A percentile compares a stretch with the other conserved stretches of the same genome.
These are phyloP conservation scores for Scutellaria minor DNA, from an alignment of 257 asterid species.

Conservation along the genomic window DNA sequence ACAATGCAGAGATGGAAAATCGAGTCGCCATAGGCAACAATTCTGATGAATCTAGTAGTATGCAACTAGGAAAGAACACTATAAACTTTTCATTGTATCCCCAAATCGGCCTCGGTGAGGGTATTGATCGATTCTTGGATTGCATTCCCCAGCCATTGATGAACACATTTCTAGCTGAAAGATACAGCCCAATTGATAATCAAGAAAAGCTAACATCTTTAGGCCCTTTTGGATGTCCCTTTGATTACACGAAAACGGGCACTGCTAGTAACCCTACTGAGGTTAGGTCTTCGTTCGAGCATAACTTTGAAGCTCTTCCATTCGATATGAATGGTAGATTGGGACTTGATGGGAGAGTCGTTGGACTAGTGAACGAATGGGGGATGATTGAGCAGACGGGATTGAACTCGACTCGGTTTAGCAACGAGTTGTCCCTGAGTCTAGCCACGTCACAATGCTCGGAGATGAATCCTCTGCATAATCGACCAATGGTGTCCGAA, in stretches of 20 bases:
- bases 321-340: conserved; percentile 36
- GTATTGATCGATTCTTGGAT: conserved; percentile 24
- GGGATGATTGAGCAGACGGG: conserved; percentile 39
- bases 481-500: conserved; percentile 41
- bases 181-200: conserved; percentile 12
- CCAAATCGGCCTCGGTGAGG: conserved; percentile 19
- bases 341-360: conserved; percentile 27
- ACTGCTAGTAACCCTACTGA: conserved; percentile 32
- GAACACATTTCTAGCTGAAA: conserved; percentile 12
- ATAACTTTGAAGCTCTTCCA: conserved; percentile 37
- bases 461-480: conserved; percentile 50
- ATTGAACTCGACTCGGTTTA: conserved; percentile 46
- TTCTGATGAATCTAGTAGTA: conserved; percentile 6
- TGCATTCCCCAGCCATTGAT: conserved; percentile 17
- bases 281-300: conserved; percentile 39
- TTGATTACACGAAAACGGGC: conserved; percentile 36
- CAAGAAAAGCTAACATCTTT: conserved; percentile 32
- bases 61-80: neutral
- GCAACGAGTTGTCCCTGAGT: conserved; percentile 68
- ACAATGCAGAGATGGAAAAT: conserved; percentile 28
- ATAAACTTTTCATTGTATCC: conserved; percentile 45
- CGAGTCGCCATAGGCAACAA: neutral
- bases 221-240: conserved; percentile 38
- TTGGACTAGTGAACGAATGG: conserved; percentile 40
- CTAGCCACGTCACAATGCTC: conserved; percentile 65